Percentiles rank a stretch among this genome's conserved stretches.
Conservation (phyloP, 257 asterid genomes). For the Striga asiatica region DNA sequence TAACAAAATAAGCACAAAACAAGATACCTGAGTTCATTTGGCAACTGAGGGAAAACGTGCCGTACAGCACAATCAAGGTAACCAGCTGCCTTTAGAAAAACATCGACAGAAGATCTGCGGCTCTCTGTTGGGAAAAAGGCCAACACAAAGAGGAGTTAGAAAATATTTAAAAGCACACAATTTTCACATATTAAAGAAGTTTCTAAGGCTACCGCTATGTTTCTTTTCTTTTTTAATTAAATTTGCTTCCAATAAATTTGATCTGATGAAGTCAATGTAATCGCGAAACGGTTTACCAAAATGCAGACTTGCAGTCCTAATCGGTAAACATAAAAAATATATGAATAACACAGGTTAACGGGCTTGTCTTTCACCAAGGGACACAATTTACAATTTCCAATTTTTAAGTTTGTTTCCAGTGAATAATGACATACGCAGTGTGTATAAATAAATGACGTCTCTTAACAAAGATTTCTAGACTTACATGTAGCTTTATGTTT, state of each 20-base stretch:
- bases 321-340: background rate
- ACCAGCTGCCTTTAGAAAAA: conserved; percentile 93
- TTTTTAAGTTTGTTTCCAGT: no score
- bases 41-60: conserved; percentile 80
- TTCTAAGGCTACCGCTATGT: background rate
- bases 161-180: conserved; percentile 13
- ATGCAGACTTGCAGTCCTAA: background rate
- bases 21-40: conserved; percentile 65
- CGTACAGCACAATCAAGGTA: conserved; percentile 93
- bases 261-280: no score
- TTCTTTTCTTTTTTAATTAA: background rate
- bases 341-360: background rate
- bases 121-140: conserved; percentile 42
- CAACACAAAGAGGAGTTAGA: conserved; percentile 1
- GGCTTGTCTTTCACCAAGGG: background rate
- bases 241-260: no score
- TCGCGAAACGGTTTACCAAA: no score
- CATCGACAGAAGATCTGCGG: conserved; percentile 78
- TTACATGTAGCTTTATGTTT: no score
- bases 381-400: background rate
- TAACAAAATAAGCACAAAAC: conserved; percentile 14
- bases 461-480: no score
- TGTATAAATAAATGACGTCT: no score
- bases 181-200: background rate
- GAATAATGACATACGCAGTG: no score